Conservation (phyloP, 352 stramenopile genomes). For the Pythium monospermum region DNA sequence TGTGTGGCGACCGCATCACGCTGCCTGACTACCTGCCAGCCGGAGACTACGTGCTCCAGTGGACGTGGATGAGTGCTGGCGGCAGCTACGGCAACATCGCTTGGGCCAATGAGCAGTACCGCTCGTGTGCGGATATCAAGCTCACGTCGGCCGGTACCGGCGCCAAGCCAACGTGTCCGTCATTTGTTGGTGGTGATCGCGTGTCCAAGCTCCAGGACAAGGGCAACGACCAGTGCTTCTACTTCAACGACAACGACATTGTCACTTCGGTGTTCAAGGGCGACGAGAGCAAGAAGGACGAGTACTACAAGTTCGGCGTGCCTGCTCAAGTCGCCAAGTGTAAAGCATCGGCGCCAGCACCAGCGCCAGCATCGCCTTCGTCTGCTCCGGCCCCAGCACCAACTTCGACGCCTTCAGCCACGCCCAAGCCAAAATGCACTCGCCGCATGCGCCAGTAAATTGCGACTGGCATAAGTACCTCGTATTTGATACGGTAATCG, state of each 20-base stretch:
- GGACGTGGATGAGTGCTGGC: conserved; percentile 14
- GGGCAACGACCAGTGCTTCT: conserved; percentile 12
- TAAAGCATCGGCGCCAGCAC: no score
- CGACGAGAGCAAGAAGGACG: conserved; percentile 3
- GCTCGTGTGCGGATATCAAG: conserved; percentile 18
- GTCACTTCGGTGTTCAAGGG: conserved; percentile 13
- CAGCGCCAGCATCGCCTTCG: no score
- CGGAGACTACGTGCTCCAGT: conserved; percentile 20
- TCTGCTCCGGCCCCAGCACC: no score
- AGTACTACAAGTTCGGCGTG: conserved; percentile 18
- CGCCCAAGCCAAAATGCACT: no score
- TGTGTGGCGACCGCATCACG: conserved; percentile 16
- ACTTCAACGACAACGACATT: conserved; percentile 17
- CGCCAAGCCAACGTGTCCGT: conserved; percentile 11
- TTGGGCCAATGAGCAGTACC: conserved; percentile 14
- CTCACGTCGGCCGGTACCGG: conserved; percentile 8
- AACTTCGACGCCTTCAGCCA: no score
- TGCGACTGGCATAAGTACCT: no score
- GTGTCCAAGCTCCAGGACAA: conserved; percentile 17
- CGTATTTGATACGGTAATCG: no score
- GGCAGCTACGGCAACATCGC: conserved; percentile 13
- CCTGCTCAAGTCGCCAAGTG: conserved; percentile 11
- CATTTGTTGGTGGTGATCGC: conserved; percentile 14
- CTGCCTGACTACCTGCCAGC: conserved; percentile 9
- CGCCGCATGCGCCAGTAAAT: no score